phyloP scores from a whole-genome alignment of 306 rosid species.

The Dalbergia cultrata region DNA sequence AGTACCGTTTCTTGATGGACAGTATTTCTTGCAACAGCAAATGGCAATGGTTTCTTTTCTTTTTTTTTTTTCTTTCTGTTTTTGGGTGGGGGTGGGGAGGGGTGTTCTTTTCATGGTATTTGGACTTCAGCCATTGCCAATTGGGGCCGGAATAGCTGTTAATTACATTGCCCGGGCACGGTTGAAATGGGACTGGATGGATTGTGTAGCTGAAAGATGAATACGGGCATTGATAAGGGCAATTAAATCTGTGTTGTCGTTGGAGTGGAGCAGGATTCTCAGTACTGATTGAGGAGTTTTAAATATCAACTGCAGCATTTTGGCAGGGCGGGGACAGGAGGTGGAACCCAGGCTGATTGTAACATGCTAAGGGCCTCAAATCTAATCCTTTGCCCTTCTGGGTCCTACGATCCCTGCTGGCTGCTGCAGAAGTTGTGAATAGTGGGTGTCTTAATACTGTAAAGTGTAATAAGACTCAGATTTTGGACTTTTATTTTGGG shows the following conservation, averaged over 20 bases:
- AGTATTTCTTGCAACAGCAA: background rate
- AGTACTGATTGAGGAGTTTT: conserved; percentile 17
- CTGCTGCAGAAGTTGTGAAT: conserved; percentile 16
- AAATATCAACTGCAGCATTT: conserved; percentile 23
- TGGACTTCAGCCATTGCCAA: conserved; percentile 1
- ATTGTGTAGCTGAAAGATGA: conserved; percentile 28
- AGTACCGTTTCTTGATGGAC: background rate
- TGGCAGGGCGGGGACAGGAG: conserved; percentile 23
- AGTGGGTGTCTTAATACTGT: background rate
- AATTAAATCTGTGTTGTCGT: conserved; percentile 25
- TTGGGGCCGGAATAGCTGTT: conserved; percentile 25
- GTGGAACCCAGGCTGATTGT: conserved; percentile 49
- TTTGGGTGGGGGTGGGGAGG: no score
- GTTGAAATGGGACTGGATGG: conserved; percentile 33
- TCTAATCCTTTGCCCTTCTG: conserved; percentile 28
- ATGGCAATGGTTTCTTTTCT: background rate
- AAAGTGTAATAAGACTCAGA: background rate
- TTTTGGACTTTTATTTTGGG: conserved; percentile 21
- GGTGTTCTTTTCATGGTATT: background rate
- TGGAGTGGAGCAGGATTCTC: conserved; percentile 24
- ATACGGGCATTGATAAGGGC: background rate
- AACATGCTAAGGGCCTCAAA: background rate
- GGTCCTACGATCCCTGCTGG: conserved; percentile 8
- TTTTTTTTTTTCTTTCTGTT: background rate
- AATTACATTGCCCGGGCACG: conserved; percentile 19